Conservation (phyloP, 441 rosid genomes). For the Croton setiger region DNA sequence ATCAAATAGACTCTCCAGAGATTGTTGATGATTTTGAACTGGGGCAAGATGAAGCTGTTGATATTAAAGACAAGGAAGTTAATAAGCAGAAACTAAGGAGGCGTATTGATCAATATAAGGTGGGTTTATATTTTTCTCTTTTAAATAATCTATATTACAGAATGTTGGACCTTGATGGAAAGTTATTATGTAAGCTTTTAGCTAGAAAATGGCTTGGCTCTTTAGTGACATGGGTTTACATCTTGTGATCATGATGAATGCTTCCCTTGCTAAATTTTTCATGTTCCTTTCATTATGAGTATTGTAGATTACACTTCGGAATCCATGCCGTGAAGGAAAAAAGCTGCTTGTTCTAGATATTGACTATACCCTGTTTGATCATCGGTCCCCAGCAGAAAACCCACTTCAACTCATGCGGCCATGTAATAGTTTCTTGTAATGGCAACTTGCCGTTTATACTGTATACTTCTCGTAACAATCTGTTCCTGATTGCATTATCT, state of each 20-base stretch:
- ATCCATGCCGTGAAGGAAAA: slow-evolving; percentile 84
- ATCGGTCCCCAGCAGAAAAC: slow-evolving; percentile 88
- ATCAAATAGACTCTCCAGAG: slow-evolving; percentile 72
- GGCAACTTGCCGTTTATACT: neutral
- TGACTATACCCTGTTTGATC: slow-evolving; percentile 94
- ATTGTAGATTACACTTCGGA: slow-evolving; percentile 60
- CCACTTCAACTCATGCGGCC: slow-evolving; percentile 88
- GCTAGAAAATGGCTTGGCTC: neutral
- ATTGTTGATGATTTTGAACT: slow-evolving; percentile 82
- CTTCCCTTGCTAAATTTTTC: slow-evolving; percentile 11
- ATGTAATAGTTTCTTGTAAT: slow-evolving; percentile 43
- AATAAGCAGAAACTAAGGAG: slow-evolving; percentile 80
- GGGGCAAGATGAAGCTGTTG: slow-evolving; percentile 85
- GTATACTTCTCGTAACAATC: neutral
- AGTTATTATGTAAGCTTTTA: neutral
- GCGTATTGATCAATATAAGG: slow-evolving; percentile 77
- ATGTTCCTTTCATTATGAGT: slow-evolving; percentile 10
- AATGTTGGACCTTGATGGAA: neutral
- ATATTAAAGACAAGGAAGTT: slow-evolving; percentile 77
- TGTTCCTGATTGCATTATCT: slow-evolving; percentile 8
- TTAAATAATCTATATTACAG: too few relatives aligned
- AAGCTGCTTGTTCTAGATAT: slow-evolving; percentile 92
- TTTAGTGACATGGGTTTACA: neutral
- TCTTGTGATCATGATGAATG: neutral
- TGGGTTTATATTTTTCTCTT: slow-evolving; percentile 16